phyloP scores from a whole-genome alignment of 805 yeast species.

The Pichia nanzhaoensis region DNA sequence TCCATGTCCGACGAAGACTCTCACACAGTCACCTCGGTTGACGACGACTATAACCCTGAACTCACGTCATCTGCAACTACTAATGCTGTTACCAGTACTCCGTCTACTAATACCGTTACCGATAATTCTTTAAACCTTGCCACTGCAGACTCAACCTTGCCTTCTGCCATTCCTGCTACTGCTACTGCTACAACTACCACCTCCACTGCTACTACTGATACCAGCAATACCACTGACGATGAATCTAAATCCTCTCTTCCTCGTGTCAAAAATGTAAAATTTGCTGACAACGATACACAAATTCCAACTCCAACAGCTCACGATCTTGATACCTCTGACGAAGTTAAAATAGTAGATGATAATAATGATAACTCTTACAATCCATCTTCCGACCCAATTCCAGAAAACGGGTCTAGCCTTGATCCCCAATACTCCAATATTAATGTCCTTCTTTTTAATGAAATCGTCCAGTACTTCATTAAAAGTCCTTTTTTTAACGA shows the following conservation, averaged over 20 bases:
- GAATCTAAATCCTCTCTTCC: background rate
- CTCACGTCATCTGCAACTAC: slow-evolving; percentile 4
- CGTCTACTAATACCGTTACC: slow-evolving; percentile 8
- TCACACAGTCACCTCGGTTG: background rate
- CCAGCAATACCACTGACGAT: slow-evolving; percentile 4
- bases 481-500: slow-evolving; percentile 28
- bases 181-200: slow-evolving; percentile 3
- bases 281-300: slow-evolving; percentile 3
- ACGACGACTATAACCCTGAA: slow-evolving; percentile 13
- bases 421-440: slow-evolving; percentile 19
- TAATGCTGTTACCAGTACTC: background rate
- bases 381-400: background rate
- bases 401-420: too few relatives aligned
- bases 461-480: slow-evolving; percentile 27
- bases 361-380: slow-evolving; percentile 1
- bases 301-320: background rate
- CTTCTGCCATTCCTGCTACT: slow-evolving; percentile 11
- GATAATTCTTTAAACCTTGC: slow-evolving; percentile 7
- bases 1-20: slow-evolving; percentile 3
- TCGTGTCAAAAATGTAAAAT: slow-evolving; percentile 8
- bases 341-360: background rate
- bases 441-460: slow-evolving; percentile 31
- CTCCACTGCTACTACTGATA: slow-evolving; percentile 2
- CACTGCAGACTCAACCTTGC: slow-evolving; percentile 7
- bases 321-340: background rate